These are phyloP conservation scores for Antitrichia curtipendula DNA, from an alignment of 225 moss, liverwort and hornwort genomes.

Conservation along the genomic window DNA sequence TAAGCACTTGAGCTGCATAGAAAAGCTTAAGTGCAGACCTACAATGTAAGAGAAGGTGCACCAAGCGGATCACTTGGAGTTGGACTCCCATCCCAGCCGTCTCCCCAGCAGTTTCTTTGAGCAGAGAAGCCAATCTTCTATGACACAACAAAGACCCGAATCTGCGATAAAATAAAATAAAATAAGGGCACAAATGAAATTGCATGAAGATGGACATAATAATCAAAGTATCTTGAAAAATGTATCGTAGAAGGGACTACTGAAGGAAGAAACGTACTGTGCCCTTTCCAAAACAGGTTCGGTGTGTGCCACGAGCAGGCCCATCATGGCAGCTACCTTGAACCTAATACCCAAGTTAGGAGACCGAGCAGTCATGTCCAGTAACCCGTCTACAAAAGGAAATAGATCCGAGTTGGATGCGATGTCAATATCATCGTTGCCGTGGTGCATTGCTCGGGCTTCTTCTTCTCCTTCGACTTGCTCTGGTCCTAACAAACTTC, in stretches of 20 bases:
- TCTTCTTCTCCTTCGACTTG: slow-evolving; percentile 21
- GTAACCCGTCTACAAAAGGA: slow-evolving; percentile 54
- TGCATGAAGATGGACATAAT: background rate
- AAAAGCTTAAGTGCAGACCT: slow-evolving; percentile 44
- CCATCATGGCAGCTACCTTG: slow-evolving; percentile 59
- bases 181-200: background rate
- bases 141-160: slow-evolving; percentile 57
- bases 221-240: background rate
- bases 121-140: slow-evolving; percentile 41
- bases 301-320: slow-evolving; percentile 64
- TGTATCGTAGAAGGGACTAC: background rate
- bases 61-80: slow-evolving; percentile 70
- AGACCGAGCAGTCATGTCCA: slow-evolving; percentile 39
- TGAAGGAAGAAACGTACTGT: slow-evolving; percentile 34
- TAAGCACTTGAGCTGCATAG: background rate
- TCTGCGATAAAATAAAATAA: slow-evolving; percentile 18
- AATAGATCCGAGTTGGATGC: slow-evolving; percentile 1
- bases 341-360: slow-evolving; percentile 44
- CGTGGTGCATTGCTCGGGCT: background rate
- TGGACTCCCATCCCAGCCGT: slow-evolving; percentile 56
- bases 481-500: background rate
- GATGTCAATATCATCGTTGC: slow-evolving; percentile 1
- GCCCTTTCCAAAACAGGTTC: slow-evolving; percentile 62
- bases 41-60: slow-evolving; percentile 97
- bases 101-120: slow-evolving; percentile 40